Evolutionary conservation across 768 basidiomycete species (phyloP).

Genomic region (Podaxis rugospora): DNA sequence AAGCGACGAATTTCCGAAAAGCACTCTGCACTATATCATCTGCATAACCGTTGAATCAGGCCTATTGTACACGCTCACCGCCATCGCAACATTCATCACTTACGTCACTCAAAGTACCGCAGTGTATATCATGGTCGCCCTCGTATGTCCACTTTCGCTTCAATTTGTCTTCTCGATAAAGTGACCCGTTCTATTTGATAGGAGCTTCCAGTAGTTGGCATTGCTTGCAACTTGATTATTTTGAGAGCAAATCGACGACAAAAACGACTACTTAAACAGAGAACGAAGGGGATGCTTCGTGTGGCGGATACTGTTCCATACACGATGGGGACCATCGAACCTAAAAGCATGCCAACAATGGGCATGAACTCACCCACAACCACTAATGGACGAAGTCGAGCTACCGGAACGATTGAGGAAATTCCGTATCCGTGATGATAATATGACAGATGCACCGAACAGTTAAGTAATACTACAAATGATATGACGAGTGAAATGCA

Average conservation of each 20-base stretch:
- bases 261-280: not conserved
- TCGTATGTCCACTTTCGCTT: not conserved
- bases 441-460: not conserved
- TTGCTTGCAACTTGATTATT: slow-evolving; percentile 6
- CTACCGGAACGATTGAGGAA: not conserved
- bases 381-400: not conserved
- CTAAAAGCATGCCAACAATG: not conserved
- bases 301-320: not conserved
- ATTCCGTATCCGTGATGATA: slow-evolving; percentile 1
- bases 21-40: not conserved
- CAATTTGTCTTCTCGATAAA: not conserved
- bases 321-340: not conserved
- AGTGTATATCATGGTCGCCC: not conserved
- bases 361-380: not conserved
- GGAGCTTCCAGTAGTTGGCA: slow-evolving; percentile 2
- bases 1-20: not conserved
- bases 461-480: not conserved
- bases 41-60: slow-evolving; percentile 9
- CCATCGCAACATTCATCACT: slow-evolving; percentile 5
- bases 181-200: not conserved
- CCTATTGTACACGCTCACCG: not conserved
- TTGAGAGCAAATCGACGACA: not conserved
- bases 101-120: slow-evolving; percentile 1
- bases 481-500: not conserved
- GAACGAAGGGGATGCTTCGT: not conserved